Conservation (phyloP, 441 rosid species). For the Erodium moschatum region DNA sequence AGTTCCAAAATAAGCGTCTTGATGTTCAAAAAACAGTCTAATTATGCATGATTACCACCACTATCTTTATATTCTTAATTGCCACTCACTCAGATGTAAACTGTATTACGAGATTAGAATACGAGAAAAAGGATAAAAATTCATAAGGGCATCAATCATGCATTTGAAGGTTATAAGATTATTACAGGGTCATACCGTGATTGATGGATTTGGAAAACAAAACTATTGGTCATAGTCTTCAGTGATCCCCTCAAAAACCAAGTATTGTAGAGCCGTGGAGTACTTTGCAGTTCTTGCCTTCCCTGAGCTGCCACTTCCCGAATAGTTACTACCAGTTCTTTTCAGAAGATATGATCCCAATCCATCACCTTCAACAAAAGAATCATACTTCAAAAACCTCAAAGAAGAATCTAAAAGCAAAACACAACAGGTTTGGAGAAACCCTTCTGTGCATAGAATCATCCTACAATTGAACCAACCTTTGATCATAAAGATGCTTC, state of each 20-base stretch:
- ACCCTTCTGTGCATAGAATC: neutral
- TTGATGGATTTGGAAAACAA: neutral
- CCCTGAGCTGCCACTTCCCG: constrained; percentile 17
- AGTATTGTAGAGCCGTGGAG: constrained; percentile 41
- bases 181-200: neutral
- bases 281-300: constrained; percentile 39
- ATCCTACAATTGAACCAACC: constrained; percentile 28
- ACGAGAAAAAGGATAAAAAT: no score
- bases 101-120: no score
- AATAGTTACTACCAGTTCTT: constrained; percentile 20
- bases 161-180: neutral
- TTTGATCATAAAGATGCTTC: constrained; percentile 45
- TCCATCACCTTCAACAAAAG: constrained; percentile 45
- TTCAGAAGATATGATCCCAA: constrained; percentile 52
- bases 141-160: neutral
- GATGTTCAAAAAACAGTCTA: no score
- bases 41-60: no score
- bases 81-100: no score
- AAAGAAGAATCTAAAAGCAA: neutral
- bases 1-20: no score
- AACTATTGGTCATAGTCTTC: constrained; percentile 24
- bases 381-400: neutral
- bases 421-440: neutral
- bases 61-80: no score
- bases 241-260: constrained; percentile 34